Percentiles rank a stretch among this genome's conserved stretches.
phyloP scores from a whole-genome alignment of 495 filamentous ascomycete species.

The Cryomyces minteri region DNA sequence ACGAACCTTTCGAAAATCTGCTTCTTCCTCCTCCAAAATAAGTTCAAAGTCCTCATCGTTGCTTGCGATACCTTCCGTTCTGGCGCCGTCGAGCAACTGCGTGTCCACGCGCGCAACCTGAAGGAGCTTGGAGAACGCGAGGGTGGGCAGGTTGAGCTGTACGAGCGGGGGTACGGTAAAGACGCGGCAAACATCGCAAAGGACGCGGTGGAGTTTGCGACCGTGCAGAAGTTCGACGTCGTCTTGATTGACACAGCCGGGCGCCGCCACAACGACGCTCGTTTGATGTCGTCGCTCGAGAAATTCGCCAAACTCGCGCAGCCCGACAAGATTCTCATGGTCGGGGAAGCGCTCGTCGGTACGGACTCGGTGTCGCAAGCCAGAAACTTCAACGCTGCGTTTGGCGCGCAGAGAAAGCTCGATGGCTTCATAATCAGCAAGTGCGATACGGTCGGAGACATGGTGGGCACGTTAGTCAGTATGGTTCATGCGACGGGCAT shows the following conservation, averaged over 20 bases:
- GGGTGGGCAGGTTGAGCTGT: slow-evolving; percentile 70
- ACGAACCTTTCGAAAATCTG: slow-evolving; percentile 94
- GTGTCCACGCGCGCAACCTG: slow-evolving; percentile 82
- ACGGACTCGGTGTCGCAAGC: slow-evolving; percentile 91
- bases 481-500: slow-evolving; percentile 97
- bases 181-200: slow-evolving; percentile 90
- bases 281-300: slow-evolving; percentile 85
- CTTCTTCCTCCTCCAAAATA: slow-evolving; percentile 93
- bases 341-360: slow-evolving; percentile 90
- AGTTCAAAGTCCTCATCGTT: slow-evolving; percentile 85
- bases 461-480: slow-evolving; percentile 91
- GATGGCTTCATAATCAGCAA: slow-evolving; percentile 98
- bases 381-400: slow-evolving; percentile 83
- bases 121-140: slow-evolving; percentile 70
- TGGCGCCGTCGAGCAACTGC: slow-evolving; percentile 89
- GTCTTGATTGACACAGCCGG: slow-evolving; percentile 95
- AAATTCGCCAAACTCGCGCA: slow-evolving; percentile 93
- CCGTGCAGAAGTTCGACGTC: slow-evolving; percentile 64
- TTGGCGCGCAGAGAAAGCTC: slow-evolving; percentile 58
- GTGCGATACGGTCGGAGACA: slow-evolving; percentile 96
- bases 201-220: slow-evolving; percentile 70
- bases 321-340: slow-evolving; percentile 98
- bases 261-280: slow-evolving; percentile 82
- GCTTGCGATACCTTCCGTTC: slow-evolving; percentile 96
- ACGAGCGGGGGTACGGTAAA: slow-evolving; percentile 94